Base-by-base conservation (phyloP, 2,329 filamentous ascomycete genomes). In the Metarhizium anisopliae region DNA sequence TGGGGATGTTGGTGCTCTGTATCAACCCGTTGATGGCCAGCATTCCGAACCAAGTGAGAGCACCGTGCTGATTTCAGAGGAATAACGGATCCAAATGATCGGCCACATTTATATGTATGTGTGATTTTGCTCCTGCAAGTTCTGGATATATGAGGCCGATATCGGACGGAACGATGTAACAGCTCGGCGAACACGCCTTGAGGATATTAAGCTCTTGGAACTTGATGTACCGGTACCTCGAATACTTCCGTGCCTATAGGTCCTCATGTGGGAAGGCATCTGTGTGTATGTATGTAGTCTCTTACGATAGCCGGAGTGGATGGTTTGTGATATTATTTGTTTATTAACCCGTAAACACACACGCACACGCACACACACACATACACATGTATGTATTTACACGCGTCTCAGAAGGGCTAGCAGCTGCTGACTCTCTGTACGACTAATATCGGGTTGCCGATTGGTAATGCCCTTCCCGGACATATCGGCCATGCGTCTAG, bases 1-100 rank as follows among this genome's bases (percentile, higher is more conserved):
- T 30, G 56, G 70, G 58, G 75, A 80, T 58, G 64, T 76, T 49
- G 68, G 72, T 36, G 68, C 65, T 67, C 50, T 55, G 13, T 54
- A 54, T 29, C 52, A 54, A 18, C 52, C 45, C 16, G 43, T 18
- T 36, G 50, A 30, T 11, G 32, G 40, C 30, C 53, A 40, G 38
- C 32, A 47, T 13, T 14, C 40, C 16, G 55, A 54, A 3, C 42
- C 53, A 47, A 59, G 53, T 42, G 51, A 56, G 47, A 59, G 58
- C 47, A 57, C 58, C 4, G 58, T 59, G n/a, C 58, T 75, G 38
- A 72, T 75, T 14, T 62, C 66, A 6, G 56, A 59, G 45, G 61
- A 62, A 57, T 64, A 59, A 56, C 11, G 13, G 38, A 5, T 40
- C 32, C 7, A 35, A 35, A 35, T 35, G 32, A 35, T 35, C 7